Conservation (phyloP, 1,139 yeast species). For the Insectozyma bohioensis region DNA sequence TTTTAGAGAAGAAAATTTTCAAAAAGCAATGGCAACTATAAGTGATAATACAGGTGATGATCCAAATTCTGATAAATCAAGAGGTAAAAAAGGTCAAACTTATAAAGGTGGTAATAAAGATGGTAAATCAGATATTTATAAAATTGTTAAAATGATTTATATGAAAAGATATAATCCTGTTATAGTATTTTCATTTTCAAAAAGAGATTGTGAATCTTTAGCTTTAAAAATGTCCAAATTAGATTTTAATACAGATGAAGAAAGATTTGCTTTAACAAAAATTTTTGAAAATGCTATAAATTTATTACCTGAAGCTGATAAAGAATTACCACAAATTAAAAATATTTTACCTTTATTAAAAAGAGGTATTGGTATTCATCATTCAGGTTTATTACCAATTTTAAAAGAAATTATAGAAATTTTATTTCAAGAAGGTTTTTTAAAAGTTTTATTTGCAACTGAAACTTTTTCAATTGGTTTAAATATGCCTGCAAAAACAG, state of each 20-base stretch:
- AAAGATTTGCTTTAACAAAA: constrained; percentile 83
- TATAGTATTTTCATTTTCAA: constrained; percentile 94
- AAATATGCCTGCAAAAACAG: constrained; percentile 98
- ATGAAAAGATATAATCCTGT: constrained; percentile 94
- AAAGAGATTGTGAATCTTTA: constrained; percentile 91
- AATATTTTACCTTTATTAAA: constrained; percentile 83
- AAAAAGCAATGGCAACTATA: constrained; percentile 95
- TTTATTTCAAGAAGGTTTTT: constrained; percentile 91
- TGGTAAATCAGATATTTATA: constrained; percentile 88
- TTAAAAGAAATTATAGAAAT: constrained; percentile 96
- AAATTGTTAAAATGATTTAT: constrained; percentile 97
- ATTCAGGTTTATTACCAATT: constrained; percentile 93
- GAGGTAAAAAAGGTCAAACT: constrained; percentile 81
- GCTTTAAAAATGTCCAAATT: constrained; percentile 94
- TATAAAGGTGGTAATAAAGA: constrained; percentile 87
- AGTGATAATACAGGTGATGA: constrained; percentile 84
- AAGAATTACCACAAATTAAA: constrained; percentile 90
- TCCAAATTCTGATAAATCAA: constrained; percentile 58
- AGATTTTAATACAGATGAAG: constrained; percentile 90
- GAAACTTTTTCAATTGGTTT: constrained; percentile 98
- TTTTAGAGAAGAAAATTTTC: constrained; percentile 96
- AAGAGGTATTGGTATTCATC: constrained; percentile 98
- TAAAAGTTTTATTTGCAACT: constrained; percentile 93
- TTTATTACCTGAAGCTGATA: constrained; percentile 83
- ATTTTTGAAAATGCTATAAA: constrained; percentile 88